Base-by-base conservation (phyloP, 352 stramenopile genomes). In the Phytopythium ostracodes region DNA sequence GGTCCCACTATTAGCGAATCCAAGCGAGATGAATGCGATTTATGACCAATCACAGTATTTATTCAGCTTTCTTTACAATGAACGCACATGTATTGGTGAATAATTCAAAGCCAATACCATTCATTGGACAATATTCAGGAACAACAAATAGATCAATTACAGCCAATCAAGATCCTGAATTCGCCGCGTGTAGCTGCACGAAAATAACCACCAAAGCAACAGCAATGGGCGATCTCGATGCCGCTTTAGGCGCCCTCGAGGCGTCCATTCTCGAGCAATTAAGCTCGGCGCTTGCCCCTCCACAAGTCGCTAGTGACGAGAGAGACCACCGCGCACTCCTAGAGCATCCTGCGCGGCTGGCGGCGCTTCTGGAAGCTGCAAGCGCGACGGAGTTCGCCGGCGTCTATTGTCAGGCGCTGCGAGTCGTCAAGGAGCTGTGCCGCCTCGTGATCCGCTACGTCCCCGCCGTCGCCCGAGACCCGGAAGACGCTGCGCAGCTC, bases 381-480 rank as follows among this genome's bases (percentile, higher is more conserved):
- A 58, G 31, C 18, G 46, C 62, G 10, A 3, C 2, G 2, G 62
- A 74, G 42, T 47, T 77, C 17, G 27, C 54, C 42, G 29, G 35
- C 27, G 46, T 57, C 8, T 12, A 66, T 5, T 20, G 15, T 0
- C n/a, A 52, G 15, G 25, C 64, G 10, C 40, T 63, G n/a, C 54
- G 54, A 44, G 54, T 68, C 36, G 64, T 72, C 38, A 77, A 81
- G 68, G n/a, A 56, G 40, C 59, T 83, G 25, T 72, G 76, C 55
- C 65, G 70, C 35, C 38, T 59, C 7, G 53, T 36, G 18, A 67
- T 70, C 25, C 70, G 67, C 20, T 70, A 58, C 42, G 56, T 72
- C 15, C 25, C 66, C 22, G 29, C 55, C 33, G 52, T 63, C 1
- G 49, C 57, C 9, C 52, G 64, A 18, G 14, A 67, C 24, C 44